Conservation (phyloP, 2,329 filamentous ascomycete species). For the Fusarium buxicola region DNA sequence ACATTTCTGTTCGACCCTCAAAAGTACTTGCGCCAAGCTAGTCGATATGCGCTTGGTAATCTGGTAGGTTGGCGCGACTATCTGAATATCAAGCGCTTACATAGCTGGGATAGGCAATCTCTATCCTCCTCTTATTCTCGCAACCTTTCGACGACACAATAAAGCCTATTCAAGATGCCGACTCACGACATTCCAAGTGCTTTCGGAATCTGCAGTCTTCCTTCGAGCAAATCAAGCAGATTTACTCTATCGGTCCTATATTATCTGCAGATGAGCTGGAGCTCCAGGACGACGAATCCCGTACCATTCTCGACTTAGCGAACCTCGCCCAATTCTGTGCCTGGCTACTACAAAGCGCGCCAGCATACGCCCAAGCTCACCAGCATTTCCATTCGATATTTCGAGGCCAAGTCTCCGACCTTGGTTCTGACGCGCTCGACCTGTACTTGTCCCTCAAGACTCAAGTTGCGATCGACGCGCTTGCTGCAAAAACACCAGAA, state of each 20-base stretch:
- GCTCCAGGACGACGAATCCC: constrained; percentile 48
- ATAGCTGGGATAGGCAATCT: constrained; percentile 50
- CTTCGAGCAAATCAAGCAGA: constrained; percentile 50
- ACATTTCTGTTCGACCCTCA: constrained; percentile 53
- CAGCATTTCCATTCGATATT: constrained; percentile 60
- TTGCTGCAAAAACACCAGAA: constrained; percentile 63
- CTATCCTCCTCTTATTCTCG: constrained; percentile 53
- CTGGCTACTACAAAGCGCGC: constrained; percentile 54
- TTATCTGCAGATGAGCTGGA: constrained; percentile 52
- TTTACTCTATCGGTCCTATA: constrained; percentile 50
- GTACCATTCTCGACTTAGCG: constrained; percentile 57
- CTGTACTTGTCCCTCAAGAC: constrained; percentile 62
- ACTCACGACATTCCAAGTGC: constrained; percentile 50
- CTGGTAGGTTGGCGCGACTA: constrained; percentile 50
- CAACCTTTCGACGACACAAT: constrained; percentile 54
- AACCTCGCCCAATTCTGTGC: constrained; percentile 62
- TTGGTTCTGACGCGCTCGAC: constrained; percentile 56
- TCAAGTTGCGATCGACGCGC: constrained; percentile 63
- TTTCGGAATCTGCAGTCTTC: constrained; percentile 49
- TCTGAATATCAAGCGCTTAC: constrained; percentile 25
- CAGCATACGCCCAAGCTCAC: constrained; percentile 57
- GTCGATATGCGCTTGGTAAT: constrained; percentile 55
- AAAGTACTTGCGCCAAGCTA: constrained; percentile 54
- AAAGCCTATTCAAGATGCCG: constrained; percentile 48
- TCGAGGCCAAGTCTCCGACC: constrained; percentile 58